These are phyloP conservation scores for Aureobasidium sp. DNA, from an alignment of 2,329 filamentous ascomycete genomes.

Conservation along the genomic window DNA sequence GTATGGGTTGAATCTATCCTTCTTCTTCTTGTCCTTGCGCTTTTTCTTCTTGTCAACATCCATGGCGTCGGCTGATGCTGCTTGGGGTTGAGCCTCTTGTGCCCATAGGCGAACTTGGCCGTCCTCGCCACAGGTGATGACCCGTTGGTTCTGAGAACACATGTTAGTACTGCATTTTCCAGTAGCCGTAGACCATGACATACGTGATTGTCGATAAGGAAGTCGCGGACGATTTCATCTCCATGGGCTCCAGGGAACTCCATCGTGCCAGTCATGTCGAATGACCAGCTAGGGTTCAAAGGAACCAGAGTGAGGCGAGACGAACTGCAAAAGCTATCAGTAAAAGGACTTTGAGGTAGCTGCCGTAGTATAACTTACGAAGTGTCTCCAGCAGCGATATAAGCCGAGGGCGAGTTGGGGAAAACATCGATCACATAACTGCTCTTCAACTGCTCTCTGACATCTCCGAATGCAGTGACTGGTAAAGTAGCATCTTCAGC, in stretches of 20 bases:
- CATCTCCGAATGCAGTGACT: conserved; percentile 55
- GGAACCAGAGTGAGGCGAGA: conserved; percentile 12
- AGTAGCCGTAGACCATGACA: not conserved
- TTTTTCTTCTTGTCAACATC: conserved; percentile 17
- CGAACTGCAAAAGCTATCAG: not conserved
- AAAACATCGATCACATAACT: conserved; percentile 66
- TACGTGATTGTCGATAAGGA: conserved; percentile 28
- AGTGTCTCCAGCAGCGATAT: conserved; percentile 14
- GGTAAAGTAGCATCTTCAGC: conserved; percentile 40
- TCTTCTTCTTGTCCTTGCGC: conserved; percentile 27
- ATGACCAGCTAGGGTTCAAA: conserved; percentile 13
- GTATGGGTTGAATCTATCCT: conserved; percentile 32
- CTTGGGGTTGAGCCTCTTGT: conserved; percentile 7
- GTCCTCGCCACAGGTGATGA: conserved; percentile 43
- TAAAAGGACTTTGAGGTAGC: not conserved
- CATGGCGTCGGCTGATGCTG: conserved; percentile 10
- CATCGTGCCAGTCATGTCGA: conserved; percentile 14
- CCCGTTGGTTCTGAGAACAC: conserved; percentile 12
- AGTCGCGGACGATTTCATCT: conserved; percentile 39
- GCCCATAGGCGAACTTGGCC: conserved; percentile 37
- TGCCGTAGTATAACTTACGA: conserved; percentile 1
- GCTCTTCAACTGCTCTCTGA: conserved; percentile 55
- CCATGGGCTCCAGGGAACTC: conserved; percentile 36
- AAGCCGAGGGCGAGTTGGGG: conserved; percentile 37
- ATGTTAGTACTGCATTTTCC: not conserved